phyloP scores from a whole-genome alignment of 768 basidiomycete genomes.

The Galerina marginata region DNA sequence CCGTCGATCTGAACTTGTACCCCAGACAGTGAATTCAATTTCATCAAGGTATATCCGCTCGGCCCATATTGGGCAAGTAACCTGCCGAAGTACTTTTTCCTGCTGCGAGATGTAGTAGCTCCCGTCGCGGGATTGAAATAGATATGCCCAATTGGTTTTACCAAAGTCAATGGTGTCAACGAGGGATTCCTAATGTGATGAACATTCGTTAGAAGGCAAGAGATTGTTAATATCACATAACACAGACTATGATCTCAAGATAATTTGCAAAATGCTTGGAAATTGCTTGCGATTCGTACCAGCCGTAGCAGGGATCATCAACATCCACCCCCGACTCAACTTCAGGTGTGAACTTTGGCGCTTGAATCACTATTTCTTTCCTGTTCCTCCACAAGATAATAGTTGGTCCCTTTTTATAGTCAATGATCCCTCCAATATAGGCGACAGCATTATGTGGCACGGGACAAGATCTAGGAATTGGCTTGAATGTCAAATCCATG shows the following conservation, averaged over 20 bases:
- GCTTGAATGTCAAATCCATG: slow-evolving; percentile 5
- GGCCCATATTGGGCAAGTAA: slow-evolving; percentile 42
- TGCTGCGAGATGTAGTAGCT: slow-evolving; percentile 37
- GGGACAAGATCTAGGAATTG: slow-evolving; percentile 8
- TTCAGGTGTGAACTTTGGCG: slow-evolving; percentile 1
- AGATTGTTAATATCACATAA: not conserved
- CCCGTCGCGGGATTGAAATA: slow-evolving; percentile 23
- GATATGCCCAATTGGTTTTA: slow-evolving; percentile 15
- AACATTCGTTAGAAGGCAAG: not conserved
- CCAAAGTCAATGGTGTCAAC: slow-evolving; percentile 15
- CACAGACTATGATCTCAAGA: slow-evolving; percentile 3
- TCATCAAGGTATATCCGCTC: slow-evolving; percentile 42
- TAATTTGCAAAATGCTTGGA: not conserved
- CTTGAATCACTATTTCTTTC: slow-evolving; percentile 12
- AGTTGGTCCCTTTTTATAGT: not conserved
- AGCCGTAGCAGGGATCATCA: slow-evolving; percentile 3
- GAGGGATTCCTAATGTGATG: slow-evolving; percentile 9
- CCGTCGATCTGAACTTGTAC: slow-evolving; percentile 29
- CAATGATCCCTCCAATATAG: not conserved
- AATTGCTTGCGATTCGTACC: not conserved
- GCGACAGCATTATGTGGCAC: not conserved
- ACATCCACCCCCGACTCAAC: not conserved
- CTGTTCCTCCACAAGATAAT: slow-evolving; percentile 7
- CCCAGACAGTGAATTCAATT: slow-evolving; percentile 40
- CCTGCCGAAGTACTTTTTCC: slow-evolving; percentile 22